These are phyloP conservation scores for Sphaerulina populicola DNA, from an alignment of 2,329 filamentous ascomycete species.

Conservation along the genomic window DNA sequence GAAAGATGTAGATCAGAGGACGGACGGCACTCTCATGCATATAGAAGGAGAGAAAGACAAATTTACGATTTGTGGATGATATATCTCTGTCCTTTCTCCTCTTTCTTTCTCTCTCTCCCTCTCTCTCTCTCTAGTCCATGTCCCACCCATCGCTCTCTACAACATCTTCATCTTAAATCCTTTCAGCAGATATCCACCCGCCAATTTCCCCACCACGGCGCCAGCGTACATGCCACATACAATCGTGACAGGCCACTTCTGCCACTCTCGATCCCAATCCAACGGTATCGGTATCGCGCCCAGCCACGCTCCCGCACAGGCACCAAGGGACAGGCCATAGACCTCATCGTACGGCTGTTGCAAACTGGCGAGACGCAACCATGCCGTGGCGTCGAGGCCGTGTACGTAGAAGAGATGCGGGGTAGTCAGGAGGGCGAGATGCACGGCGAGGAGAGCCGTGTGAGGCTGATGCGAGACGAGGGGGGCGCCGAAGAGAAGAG, in stretches of 20 bases:
- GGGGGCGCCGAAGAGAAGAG: constrained; percentile 87
- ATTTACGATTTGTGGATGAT: too few relatives aligned
- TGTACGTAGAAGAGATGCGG: constrained; percentile 80
- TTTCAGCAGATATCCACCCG: constrained; percentile 46
- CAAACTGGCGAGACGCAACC: constrained; percentile 61
- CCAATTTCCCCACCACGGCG: constrained; percentile 59
- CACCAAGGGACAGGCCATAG: constrained; percentile 73
- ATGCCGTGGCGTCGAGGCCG: constrained; percentile 63
- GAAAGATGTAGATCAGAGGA: not conserved
- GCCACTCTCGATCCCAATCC: constrained; percentile 99
- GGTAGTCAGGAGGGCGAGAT: constrained; percentile 69
- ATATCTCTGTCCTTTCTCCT: too few relatives aligned
- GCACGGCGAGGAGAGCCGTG: constrained; percentile 70
- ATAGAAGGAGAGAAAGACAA: not conserved
- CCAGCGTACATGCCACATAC: constrained; percentile 74
- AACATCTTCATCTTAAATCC: constrained; percentile 38
- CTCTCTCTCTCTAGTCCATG: too few relatives aligned
- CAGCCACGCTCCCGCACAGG: constrained; percentile 75
- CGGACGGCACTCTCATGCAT: not conserved
- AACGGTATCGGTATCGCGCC: constrained; percentile 91
- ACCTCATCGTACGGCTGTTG: constrained; percentile 71
- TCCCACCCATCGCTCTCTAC: not conserved
- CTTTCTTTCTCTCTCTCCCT: too few relatives aligned
- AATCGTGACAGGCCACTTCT: constrained; percentile 93
- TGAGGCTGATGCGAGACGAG: constrained; percentile 70